Base-by-base conservation (phyloP, 345 rosid genomes). In the Leavenworthia alabamica region DNA sequence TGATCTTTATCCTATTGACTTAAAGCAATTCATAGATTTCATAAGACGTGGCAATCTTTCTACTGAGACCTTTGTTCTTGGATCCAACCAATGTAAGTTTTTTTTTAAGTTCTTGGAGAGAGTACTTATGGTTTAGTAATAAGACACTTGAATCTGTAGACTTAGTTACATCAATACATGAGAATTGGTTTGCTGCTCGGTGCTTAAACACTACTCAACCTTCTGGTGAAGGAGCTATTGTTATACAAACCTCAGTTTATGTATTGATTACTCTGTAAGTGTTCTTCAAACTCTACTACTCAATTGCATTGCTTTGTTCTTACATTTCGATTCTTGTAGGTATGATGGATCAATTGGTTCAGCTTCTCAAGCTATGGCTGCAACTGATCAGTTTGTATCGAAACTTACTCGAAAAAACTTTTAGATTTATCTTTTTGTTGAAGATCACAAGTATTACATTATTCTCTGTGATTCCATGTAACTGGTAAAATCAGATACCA, bases 171-270 rank as follows among this genome's bases (percentile, higher is more conserved):
- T 80, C 96, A 6, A 64, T 84, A 53, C 83, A 88, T 23, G 96
- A 91, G 73, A 83, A 73, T 11, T 86, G 95, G 90, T 88, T 91
- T 51, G 77, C 69, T 55, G 90, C 96, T 48, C 84, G 98, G 71
- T 88, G 88, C 68, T 41, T 88, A 64, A 82, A 84, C 72, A 46
- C 90, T 3, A 56, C 72, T 7, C 80, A 78, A 22, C 78, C 88
- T 50, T 69, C 83, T 50, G 96, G 95, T 51, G 96, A 88, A 84
- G 96, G 98, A 49, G 90, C 76, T 58, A 80, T 91, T 37, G 82
- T 88, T 62, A 74, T 84, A 77, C 96, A 84, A 77, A 83, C 95
- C 0, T 62, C 81, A 3, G 76, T 76, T 6, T 79, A 81, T 45
- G 64, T 91, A 28, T 65, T 88, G 65, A 83, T 91, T 76, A 84